These are phyloP conservation scores for Capsella bursapastoris DNA, from an alignment of 345 rosid genomes.

Conservation along the genomic window DNA sequence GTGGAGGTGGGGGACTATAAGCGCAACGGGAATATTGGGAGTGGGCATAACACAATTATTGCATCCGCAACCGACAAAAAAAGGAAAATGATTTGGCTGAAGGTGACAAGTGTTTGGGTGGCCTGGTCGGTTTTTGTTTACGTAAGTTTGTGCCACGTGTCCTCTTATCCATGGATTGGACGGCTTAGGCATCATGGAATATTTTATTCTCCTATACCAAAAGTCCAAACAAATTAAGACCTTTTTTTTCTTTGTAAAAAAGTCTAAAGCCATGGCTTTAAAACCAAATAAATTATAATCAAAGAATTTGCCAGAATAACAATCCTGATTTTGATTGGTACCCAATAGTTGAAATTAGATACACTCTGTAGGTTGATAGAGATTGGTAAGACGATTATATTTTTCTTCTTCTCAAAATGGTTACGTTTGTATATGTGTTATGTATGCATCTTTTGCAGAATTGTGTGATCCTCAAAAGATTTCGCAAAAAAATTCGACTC, in stretches of 20 bases:
- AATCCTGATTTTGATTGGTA: conserved; percentile 4
- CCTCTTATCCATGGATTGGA: conserved; percentile 34
- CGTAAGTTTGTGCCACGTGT: conserved; percentile 37
- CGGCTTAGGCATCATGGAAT: conserved; percentile 37
- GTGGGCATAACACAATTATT: conserved; percentile 38
- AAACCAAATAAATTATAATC: neutral
- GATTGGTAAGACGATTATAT: neutral
- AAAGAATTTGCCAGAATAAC: neutral
- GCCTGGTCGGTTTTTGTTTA: conserved; percentile 44
- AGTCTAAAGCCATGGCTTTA: conserved; percentile 4
- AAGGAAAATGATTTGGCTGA: conserved; percentile 24
- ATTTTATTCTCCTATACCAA: conserved; percentile 7
- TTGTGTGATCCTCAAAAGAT: neutral
- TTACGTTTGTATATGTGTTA: neutral
- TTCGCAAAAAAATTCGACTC: too few species aligned
- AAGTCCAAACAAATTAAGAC: conserved; percentile 42
- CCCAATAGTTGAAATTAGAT: neutral
- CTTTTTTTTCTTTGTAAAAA: neutral
- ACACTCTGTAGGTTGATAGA: neutral
- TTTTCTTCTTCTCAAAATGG: conserved; percentile 8
- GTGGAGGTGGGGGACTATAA: conserved; percentile 42
- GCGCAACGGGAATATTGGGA: conserved; percentile 46
- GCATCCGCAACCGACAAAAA: neutral
- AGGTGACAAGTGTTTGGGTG: conserved; percentile 45
- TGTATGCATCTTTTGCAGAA: neutral